Evolutionary conservation across 2,329 filamentous ascomycete species (phyloP).

Genomic region (Fulvia fulva): DNA sequence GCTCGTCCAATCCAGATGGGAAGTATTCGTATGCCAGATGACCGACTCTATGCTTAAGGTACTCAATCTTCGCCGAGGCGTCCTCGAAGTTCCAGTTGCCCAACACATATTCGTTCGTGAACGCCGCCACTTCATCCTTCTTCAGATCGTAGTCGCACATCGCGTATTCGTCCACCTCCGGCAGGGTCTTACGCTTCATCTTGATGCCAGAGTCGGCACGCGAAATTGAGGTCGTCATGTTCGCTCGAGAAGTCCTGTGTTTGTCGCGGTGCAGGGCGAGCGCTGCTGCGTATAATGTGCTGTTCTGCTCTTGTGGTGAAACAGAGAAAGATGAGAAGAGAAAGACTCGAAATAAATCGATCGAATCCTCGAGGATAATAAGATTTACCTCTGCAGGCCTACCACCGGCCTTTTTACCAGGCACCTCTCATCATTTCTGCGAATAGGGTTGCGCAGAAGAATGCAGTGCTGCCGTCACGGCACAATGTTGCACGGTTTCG

Average conservation of each 20-base stretch:
- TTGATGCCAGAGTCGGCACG: background rate
- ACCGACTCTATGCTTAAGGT: background rate
- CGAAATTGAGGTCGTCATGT: background rate
- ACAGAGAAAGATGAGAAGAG: background rate
- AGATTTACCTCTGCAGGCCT: background rate
- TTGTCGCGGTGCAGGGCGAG: background rate
- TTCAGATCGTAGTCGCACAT: background rate
- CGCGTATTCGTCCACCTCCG: background rate
- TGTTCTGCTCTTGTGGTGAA: background rate
- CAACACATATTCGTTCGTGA: slow-evolving; percentile 2
- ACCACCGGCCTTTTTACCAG: background rate
- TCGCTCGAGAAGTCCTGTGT: background rate
- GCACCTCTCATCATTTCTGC: background rate
- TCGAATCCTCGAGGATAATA: background rate
- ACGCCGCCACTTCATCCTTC: background rate
- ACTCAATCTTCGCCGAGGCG: background rate
- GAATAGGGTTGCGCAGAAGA: background rate
- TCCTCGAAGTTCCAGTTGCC: slow-evolving; percentile 6
- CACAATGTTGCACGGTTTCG: background rate
- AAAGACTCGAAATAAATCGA: background rate
- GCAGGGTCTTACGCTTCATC: background rate
- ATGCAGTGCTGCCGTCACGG: background rate
- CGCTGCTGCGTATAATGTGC: background rate
- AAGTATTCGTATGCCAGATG: slow-evolving; percentile 5
- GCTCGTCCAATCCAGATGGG: slow-evolving; percentile 1